Conservation (phyloP, 2,329 filamentous ascomycete species). For the Pleurostoma richardsiae region DNA sequence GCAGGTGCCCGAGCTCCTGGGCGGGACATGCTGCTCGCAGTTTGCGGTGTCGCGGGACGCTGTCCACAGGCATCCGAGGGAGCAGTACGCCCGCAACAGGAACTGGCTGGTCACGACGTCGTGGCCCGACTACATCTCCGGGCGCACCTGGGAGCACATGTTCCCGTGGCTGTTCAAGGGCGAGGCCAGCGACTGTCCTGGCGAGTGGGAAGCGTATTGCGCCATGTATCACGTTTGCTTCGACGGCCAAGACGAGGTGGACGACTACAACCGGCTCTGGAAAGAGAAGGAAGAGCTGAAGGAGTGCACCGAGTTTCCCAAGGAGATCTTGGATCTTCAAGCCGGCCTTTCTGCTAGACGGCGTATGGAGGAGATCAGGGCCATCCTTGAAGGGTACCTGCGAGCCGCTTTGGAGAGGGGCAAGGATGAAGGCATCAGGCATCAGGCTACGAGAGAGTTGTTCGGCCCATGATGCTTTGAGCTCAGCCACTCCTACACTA, state of each 20-base stretch:
- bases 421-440: constrained; percentile 6
- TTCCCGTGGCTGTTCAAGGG: constrained; percentile 24
- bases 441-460: background rate
- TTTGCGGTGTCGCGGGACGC: constrained; percentile 25
- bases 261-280: constrained; percentile 11
- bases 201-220: constrained; percentile 25
- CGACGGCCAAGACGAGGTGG: constrained; percentile 9
- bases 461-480: background rate
- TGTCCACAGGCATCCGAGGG: constrained; percentile 17
- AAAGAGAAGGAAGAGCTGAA: constrained; percentile 12
- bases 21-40: constrained; percentile 26
- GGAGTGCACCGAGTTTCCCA: constrained; percentile 11
- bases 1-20: constrained; percentile 22
- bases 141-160: constrained; percentile 27
- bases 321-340: constrained; percentile 12
- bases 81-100: constrained; percentile 20
- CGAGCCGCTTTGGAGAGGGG: constrained; percentile 10
- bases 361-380: constrained; percentile 15
- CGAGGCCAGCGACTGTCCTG: constrained; percentile 37
- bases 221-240: constrained; percentile 26
- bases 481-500: too few relatives aligned
- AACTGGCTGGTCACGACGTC: constrained; percentile 22
- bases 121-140: constrained; percentile 21
- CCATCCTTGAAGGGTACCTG: constrained; percentile 10
- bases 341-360: constrained; percentile 10